phyloP scores from a whole-genome alignment of 2,329 filamentous ascomycete genomes.

The Ambrosiella xylebori region DNA sequence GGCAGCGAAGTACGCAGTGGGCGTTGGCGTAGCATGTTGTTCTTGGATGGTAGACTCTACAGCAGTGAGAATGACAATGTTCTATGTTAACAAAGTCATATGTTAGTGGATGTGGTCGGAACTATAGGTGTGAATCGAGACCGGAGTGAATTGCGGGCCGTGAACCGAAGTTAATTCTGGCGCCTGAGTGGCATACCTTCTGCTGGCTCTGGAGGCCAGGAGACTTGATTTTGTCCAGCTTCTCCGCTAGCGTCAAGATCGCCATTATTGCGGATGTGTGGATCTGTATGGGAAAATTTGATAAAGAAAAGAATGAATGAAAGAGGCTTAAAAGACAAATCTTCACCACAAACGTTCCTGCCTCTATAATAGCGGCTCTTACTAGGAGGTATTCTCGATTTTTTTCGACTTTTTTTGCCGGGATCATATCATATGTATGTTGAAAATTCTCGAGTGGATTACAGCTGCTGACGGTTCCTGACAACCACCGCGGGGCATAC shows the following conservation, averaged over 20 bases:
- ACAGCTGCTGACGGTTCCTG: not conserved
- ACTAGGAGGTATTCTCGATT: conserved; percentile 3
- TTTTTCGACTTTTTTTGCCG: conserved; percentile 5
- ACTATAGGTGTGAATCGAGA: not conserved
- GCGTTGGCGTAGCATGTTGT: conserved; percentile 64
- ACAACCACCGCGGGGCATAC: not conserved
- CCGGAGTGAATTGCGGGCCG: not conserved
- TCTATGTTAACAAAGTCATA: conserved; percentile 37
- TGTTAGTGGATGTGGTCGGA: not conserved
- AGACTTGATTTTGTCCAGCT: conserved; percentile 91
- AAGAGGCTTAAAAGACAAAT: not conserved
- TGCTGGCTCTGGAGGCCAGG: conserved; percentile 92
- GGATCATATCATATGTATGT: conserved; percentile 2
- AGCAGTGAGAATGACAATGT: conserved; percentile 69
- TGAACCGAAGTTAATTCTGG: not conserved
- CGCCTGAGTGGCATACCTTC: conserved; percentile 38
- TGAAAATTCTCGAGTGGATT: conserved; percentile 11
- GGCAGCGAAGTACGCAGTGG: conserved; percentile 92
- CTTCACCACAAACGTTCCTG: not conserved
- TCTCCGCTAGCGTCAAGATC: conserved; percentile 53
- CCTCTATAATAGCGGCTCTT: not conserved
- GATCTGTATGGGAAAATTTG: conserved; percentile 13
- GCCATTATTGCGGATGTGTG: conserved; percentile 23
- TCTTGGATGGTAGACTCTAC: conserved; percentile 86
- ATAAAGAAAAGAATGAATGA: not conserved